Evolutionary conservation across 768 basidiomycete species (phyloP).

Genomic region (Mycena filopes): DNA sequence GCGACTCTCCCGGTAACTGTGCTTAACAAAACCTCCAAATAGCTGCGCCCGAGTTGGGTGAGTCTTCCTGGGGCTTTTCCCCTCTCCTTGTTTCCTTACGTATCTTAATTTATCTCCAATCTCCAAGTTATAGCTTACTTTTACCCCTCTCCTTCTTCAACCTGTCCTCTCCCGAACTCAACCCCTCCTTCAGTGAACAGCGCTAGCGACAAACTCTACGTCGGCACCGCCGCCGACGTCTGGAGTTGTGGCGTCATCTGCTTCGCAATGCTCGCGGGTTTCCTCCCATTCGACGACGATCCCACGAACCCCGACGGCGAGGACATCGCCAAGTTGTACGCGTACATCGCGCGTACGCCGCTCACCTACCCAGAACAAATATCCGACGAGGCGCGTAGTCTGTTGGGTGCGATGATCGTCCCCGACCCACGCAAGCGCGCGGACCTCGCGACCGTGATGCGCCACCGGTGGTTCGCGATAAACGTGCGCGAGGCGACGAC

Average conservation of each 20-base stretch:
- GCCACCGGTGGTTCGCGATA: constrained; percentile 84
- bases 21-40: too few species aligned
- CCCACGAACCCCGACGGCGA: constrained; percentile 98
- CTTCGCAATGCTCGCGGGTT: constrained; percentile 96
- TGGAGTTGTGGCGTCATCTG: constrained; percentile 97
- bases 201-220: constrained; percentile 95
- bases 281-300: constrained; percentile 98
- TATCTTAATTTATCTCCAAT: too few species aligned
- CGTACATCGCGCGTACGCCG: constrained; percentile 97
- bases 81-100: too few species aligned
- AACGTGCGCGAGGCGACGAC: constrained; percentile 53
- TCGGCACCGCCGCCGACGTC: constrained; percentile 98
- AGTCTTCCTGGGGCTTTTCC: too few species aligned
- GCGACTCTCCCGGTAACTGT: too few species aligned
- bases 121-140: too few species aligned
- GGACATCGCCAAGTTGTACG: constrained; percentile 98
- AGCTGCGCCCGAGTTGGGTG: too few species aligned
- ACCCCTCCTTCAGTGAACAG: too few species aligned
- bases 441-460: constrained; percentile 82
- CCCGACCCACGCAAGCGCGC: constrained; percentile 87
- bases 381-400: constrained; percentile 81
- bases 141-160: too few species aligned
- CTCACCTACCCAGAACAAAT: constrained; percentile 96
- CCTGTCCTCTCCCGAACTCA: too few species aligned
- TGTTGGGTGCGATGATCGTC: constrained; percentile 92